A percentile compares a stretch with the other conserved stretches of the same genome.
Evolutionary conservation across 331 rosid genomes (phyloP).

Genomic region (Erythrophleum ivorense): DNA sequence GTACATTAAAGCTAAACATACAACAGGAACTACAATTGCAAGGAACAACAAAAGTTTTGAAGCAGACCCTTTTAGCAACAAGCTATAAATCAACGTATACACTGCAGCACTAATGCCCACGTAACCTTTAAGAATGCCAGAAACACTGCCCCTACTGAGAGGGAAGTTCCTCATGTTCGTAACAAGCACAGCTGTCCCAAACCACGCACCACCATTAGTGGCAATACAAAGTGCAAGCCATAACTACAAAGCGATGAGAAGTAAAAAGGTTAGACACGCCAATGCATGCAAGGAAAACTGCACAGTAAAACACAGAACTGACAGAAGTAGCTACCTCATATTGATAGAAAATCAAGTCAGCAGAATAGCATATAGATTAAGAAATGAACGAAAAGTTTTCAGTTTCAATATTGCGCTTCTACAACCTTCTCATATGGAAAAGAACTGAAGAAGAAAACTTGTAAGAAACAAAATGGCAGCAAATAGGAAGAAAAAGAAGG

Average conservation of each 20-base stretch:
- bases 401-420: not conserved
- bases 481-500: not conserved
- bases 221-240: constrained; percentile 72
- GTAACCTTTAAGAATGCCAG: constrained; percentile 91
- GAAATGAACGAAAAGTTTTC: not conserved
- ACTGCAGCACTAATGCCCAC: constrained; percentile 82
- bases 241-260: constrained; percentile 55
- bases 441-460: not conserved
- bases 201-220: constrained; percentile 74
- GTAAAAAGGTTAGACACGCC: constrained; percentile 27
- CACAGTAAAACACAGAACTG: not conserved
- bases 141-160: constrained; percentile 78
- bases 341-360: not conserved
- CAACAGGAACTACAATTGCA: constrained; percentile 59
- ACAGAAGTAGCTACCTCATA: not conserved
- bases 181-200: constrained; percentile 78
- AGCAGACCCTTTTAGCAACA: constrained; percentile 57
- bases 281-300: constrained; percentile 19
- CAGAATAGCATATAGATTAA: not conserved
- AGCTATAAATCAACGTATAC: constrained; percentile 68
- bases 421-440: not conserved
- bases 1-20: constrained; percentile 73
- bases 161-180: constrained; percentile 98
- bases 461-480: not conserved
- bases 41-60: constrained; percentile 64